These are phyloP conservation scores for Anastatica hierochuntica DNA, from an alignment of 345 rosid species.

Conservation along the genomic window DNA sequence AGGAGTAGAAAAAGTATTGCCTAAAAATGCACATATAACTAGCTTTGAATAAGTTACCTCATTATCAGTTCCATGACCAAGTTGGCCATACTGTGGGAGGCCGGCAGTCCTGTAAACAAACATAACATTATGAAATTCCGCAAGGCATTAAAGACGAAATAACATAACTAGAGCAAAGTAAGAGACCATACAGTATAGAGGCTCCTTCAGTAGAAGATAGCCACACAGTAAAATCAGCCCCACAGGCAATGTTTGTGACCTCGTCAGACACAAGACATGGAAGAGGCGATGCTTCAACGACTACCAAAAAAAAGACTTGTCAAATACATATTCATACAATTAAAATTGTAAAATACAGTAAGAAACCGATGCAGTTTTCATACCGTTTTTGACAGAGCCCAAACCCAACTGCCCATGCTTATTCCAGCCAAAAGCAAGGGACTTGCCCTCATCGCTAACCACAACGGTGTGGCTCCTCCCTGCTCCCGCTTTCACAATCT, in stretches of 20 bases:
- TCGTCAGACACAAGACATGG: conserved; percentile 70
- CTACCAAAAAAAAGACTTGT: conserved; percentile 32
- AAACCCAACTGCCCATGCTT: conserved; percentile 92
- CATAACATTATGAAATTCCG: conserved; percentile 19
- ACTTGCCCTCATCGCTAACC: conserved; percentile 65
- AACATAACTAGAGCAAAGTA: conserved; percentile 21
- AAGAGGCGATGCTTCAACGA: conserved; percentile 67
- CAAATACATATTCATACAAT: background rate
- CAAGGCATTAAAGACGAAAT: background rate
- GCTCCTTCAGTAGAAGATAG: conserved; percentile 81
- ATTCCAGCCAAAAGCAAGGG: conserved; percentile 94
- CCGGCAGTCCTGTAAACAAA: conserved; percentile 75
- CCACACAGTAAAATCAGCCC: conserved; percentile 95
- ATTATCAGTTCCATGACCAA: conserved; percentile 98
- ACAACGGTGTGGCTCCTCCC: conserved; percentile 83
- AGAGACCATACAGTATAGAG: conserved; percentile 82
- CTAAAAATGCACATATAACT: background rate
- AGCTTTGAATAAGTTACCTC: conserved; percentile 43
- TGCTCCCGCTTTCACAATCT: conserved; percentile 56
- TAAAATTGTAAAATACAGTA: background rate
- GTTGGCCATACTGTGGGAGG: conserved; percentile 98
- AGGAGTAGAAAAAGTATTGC: background rate
- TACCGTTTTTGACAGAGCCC: conserved; percentile 74
- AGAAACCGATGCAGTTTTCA: background rate
- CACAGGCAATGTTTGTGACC: conserved; percentile 71